These are phyloP conservation scores for Discostella stelligera DNA, from an alignment of 352 stramenopile genomes.

Conservation along the genomic window DNA sequence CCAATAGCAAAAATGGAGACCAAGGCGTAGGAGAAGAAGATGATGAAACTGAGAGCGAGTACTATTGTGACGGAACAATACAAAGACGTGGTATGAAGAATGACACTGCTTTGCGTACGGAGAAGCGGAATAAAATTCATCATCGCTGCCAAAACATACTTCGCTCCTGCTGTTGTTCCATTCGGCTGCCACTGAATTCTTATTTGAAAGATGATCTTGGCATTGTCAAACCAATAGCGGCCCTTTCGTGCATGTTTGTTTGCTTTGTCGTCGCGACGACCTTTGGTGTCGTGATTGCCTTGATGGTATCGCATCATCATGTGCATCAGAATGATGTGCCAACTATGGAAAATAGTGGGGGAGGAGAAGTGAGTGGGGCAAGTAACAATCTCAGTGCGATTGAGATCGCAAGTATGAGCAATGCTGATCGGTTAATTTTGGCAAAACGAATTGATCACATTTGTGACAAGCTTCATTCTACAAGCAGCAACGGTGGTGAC, in stretches of 20 bases:
- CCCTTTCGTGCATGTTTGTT: not conserved
- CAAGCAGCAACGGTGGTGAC: not conserved
- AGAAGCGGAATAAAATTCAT: not conserved
- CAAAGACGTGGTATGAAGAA: not conserved
- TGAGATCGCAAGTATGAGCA: not conserved
- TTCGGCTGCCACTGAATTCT: not conserved
- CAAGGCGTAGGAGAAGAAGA: not conserved
- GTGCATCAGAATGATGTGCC: not conserved
- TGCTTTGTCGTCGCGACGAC: not conserved
- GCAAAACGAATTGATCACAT: slow-evolving; percentile 23
- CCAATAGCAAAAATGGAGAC: not conserved
- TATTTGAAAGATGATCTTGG: not conserved
- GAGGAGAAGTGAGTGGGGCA: not conserved
- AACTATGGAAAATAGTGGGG: no score
- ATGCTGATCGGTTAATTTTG: slow-evolving; percentile 16
- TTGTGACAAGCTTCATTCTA: slow-evolving; percentile 12
- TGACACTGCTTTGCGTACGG: not conserved
- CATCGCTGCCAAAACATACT: not conserved
- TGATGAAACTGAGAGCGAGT: not conserved
- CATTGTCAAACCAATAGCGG: not conserved
- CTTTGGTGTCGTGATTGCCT: not conserved
- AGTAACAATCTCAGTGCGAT: not conserved
- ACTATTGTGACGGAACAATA: not conserved
- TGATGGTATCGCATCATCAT: not conserved
- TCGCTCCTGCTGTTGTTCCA: not conserved